These are phyloP conservation scores for Mitragyna speciosa DNA, from an alignment of 257 asterid species.

Conservation along the genomic window DNA sequence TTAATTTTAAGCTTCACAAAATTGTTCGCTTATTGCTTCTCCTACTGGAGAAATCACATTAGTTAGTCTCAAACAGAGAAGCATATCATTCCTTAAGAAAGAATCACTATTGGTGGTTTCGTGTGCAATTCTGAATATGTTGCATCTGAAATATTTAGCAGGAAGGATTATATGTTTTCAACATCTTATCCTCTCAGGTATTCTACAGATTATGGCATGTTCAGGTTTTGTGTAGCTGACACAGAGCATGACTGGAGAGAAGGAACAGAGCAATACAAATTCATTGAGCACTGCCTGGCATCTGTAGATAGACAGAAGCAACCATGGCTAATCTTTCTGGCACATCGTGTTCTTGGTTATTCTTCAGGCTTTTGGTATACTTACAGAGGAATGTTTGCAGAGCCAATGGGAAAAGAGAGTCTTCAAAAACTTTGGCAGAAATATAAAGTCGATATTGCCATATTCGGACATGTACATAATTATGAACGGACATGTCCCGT, in stretches of 20 bases:
- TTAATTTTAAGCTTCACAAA: too few species aligned
- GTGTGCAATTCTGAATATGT: neutral
- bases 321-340: conserved; percentile 83
- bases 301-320: conserved; percentile 75
- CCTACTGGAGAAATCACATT: neutral
- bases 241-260: conserved; percentile 91
- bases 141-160: neutral
- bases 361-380: conserved; percentile 61
- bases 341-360: conserved; percentile 82
- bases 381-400: conserved; percentile 62
- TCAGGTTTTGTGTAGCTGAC: conserved; percentile 82
- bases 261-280: conserved; percentile 73
- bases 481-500: conserved; percentile 81
- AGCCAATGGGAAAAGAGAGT: conserved; percentile 83
- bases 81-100: neutral
- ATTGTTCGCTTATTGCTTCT: neutral
- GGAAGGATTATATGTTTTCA: neutral
- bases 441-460: conserved; percentile 76
- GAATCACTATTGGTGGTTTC: neutral
- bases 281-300: conserved; percentile 76
- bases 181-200: conserved; percentile 46
- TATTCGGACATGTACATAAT: conserved; percentile 70
- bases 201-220: conserved; percentile 85
- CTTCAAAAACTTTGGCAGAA: conserved; percentile 93
- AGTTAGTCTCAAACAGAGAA: neutral